These are phyloP conservation scores for Lasiodiplodia hormozganensis DNA, from an alignment of 2,329 filamentous ascomycete genomes.

Conservation along the genomic window DNA sequence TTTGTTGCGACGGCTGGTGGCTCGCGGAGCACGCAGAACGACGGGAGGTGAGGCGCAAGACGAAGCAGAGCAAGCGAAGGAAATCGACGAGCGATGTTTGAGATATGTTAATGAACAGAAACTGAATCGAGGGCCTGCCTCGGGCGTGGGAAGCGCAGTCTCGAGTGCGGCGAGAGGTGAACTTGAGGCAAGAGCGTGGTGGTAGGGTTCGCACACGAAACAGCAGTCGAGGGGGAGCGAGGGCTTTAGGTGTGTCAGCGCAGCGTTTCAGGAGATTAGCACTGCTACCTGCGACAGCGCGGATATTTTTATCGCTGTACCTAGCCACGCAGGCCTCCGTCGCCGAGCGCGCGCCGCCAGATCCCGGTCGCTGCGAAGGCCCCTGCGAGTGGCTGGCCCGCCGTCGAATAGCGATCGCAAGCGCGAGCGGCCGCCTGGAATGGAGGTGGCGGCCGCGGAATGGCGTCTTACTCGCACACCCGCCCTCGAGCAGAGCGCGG, in stretches of 20 bases:
- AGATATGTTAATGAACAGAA: slow-evolving; percentile 29
- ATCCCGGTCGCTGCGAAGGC: slow-evolving; percentile 26
- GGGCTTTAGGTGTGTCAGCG: slow-evolving; percentile 31
- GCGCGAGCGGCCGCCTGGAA: slow-evolving; percentile 17
- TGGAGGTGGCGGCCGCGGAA: slow-evolving; percentile 27
- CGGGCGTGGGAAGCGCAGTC: slow-evolving; percentile 24
- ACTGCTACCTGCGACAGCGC: slow-evolving; percentile 23
- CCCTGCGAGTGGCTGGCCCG: slow-evolving; percentile 28
- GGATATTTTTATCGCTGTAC: slow-evolving; percentile 28
- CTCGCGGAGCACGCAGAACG: slow-evolving; percentile 27
- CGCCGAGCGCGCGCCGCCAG: slow-evolving; percentile 24
- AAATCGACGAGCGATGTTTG: slow-evolving; percentile 28
- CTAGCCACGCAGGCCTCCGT: slow-evolving; percentile 27
- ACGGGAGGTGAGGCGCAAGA: slow-evolving; percentile 21
- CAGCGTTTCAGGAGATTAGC: slow-evolving; percentile 31
- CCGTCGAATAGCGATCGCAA: slow-evolving; percentile 27
- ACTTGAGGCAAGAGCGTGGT: slow-evolving; percentile 23
- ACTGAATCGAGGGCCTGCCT: slow-evolving; percentile 31
- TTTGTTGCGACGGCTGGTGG: slow-evolving; percentile 24
- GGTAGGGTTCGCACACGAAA: slow-evolving; percentile 29
- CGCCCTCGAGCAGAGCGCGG: background rate
- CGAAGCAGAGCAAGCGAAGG: slow-evolving; percentile 27
- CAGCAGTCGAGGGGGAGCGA: slow-evolving; percentile 29
- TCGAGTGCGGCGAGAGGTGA: slow-evolving; percentile 21
- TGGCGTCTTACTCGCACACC: slow-evolving; percentile 26